A percentile compares a stretch with the other conserved stretches of the same genome.
phyloP scores from a whole-genome alignment of 345 rosid genomes.

The Hibiscus tridactylites region DNA sequence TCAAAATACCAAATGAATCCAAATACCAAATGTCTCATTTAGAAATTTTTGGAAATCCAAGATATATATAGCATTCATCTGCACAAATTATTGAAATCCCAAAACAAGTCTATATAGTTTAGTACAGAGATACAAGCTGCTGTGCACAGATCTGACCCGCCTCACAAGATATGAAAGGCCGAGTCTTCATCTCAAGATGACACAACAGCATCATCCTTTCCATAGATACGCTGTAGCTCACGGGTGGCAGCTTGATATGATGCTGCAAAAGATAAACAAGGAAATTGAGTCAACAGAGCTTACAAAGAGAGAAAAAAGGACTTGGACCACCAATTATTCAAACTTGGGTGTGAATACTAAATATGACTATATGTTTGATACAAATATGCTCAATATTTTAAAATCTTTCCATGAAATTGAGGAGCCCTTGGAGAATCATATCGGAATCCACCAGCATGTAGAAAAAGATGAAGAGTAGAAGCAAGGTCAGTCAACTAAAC shows the following conservation, averaged over 20 bases:
- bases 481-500: not conserved
- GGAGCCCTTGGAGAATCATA: not conserved
- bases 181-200: conserved; percentile 32
- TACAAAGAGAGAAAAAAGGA: not conserved
- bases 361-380: not conserved
- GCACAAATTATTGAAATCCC: conserved; percentile 9
- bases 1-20: not conserved
- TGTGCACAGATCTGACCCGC: conserved; percentile 17
- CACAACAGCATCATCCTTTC: conserved; percentile 31
- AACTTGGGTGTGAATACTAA: not conserved
- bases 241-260: conserved; percentile 61
- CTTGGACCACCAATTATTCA: not conserved
- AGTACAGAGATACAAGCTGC: conserved; percentile 9
- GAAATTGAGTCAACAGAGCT: conserved; percentile 4
- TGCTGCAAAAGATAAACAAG: conserved; percentile 25
- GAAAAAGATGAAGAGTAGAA: not conserved
- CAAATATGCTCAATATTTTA: not conserved
- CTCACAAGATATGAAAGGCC: conserved; percentile 1
- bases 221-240: conserved; percentile 57
- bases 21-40: not conserved
- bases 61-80: not conserved
- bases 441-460: not conserved
- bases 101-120: not conserved
- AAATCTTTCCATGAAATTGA: not conserved
- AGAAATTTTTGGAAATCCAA: not conserved